Evolutionary conservation across 179 eudicot genomes (phyloP).

Genomic region (Silene vulgaris): DNA sequence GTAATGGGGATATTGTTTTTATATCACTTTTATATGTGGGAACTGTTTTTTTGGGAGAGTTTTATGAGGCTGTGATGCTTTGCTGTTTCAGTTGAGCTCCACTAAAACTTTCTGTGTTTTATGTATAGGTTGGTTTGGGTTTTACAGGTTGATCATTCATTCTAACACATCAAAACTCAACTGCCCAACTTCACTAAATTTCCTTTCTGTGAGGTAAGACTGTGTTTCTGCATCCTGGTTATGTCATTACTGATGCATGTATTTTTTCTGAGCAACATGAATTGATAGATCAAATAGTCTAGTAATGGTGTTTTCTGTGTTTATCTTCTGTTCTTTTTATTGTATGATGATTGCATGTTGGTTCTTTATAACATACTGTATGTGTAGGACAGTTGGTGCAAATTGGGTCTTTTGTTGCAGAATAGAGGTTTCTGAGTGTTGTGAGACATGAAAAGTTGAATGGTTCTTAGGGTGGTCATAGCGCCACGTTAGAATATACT

Average conservation of each 20-base stretch:
- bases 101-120: slow-evolving; percentile 15
- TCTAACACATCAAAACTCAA: not conserved
- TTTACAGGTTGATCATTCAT: slow-evolving; percentile 26
- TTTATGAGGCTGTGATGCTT: slow-evolving; percentile 41
- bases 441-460: not conserved
- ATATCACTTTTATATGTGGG: slow-evolving; percentile 16
- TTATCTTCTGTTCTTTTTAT: not conserved
- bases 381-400: not conserved
- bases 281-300: not conserved
- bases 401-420: slow-evolving; percentile 12
- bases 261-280: not conserved
- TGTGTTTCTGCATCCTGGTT: slow-evolving; percentile 19
- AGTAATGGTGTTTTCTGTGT: slow-evolving; percentile 16
- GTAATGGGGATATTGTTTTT: slow-evolving; percentile 29
- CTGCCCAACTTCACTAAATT: slow-evolving; percentile 4
- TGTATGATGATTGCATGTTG: slow-evolving; percentile 28
- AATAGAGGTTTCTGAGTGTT: slow-evolving; percentile 13
- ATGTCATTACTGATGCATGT: slow-evolving; percentile 6
- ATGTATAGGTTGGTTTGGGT: slow-evolving; percentile 10
- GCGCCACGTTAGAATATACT: too few species aligned
- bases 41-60: slow-evolving; percentile 11
- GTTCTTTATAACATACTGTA: not conserved
- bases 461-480: too few species aligned
- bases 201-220: slow-evolving; percentile 21
- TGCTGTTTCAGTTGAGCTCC: slow-evolving; percentile 28